Evolutionary conservation across 2,329 filamentous ascomycete genomes (phyloP).

Genomic region (Aspergillus japonicus): DNA sequence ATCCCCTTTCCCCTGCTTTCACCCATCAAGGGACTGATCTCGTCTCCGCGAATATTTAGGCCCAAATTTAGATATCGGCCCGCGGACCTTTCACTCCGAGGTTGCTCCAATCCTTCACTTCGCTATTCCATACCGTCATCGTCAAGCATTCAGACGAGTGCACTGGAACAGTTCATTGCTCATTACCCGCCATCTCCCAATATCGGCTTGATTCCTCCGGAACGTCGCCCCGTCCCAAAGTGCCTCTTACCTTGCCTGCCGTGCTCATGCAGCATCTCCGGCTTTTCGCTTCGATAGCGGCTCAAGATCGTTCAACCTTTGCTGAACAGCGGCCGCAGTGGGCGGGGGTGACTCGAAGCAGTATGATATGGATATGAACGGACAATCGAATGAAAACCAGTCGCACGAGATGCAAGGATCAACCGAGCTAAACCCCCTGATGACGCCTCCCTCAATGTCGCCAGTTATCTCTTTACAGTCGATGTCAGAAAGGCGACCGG

Average conservation of each 20-base stretch:
- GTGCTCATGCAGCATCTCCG: slow-evolving; percentile 33
- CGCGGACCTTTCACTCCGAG: slow-evolving; percentile 22
- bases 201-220: slow-evolving; percentile 27
- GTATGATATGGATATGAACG: slow-evolving; percentile 28
- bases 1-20: slow-evolving; percentile 10
- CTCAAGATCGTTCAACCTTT: slow-evolving; percentile 20
- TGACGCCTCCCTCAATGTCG: slow-evolving; percentile 31
- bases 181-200: slow-evolving; percentile 25
- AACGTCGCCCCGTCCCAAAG: slow-evolving; percentile 24
- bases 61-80: slow-evolving; percentile 27
- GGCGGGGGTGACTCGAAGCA: slow-evolving; percentile 13
- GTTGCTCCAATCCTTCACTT: slow-evolving; percentile 20
- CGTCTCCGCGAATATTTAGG: slow-evolving; percentile 37
- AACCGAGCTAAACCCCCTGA: slow-evolving; percentile 28
- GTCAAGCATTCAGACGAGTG: slow-evolving; percentile 30
- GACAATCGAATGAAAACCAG: slow-evolving; percentile 23
- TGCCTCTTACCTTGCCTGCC: slow-evolving; percentile 22
- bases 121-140: slow-evolving; percentile 30
- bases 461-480: slow-evolving; percentile 31
- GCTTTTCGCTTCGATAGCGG: slow-evolving; percentile 24
- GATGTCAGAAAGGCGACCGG: slow-evolving; percentile 29
- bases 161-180: slow-evolving; percentile 20
- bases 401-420: slow-evolving; percentile 28
- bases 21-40: slow-evolving; percentile 24
- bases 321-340: slow-evolving; percentile 14